Base-by-base conservation (phyloP, 2,329 filamentous ascomycete genomes). In the Colletotrichum eleusines region DNA sequence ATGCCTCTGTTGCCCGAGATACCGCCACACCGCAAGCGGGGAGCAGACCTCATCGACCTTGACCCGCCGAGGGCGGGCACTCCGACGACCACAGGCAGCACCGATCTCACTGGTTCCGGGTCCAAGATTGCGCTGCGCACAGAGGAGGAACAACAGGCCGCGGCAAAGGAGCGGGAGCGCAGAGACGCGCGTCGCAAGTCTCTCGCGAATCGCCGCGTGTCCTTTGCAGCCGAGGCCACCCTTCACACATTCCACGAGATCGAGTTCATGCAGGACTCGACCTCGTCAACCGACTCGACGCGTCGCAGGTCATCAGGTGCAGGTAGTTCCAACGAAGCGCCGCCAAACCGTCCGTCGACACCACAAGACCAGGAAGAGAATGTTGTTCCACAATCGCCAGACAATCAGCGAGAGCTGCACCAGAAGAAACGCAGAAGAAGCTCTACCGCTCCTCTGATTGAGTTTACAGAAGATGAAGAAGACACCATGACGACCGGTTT, bases 161-260 rank as follows among this genome's bases (percentile, higher is more conserved):
- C 91, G 2, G 90, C 90, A 11, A 86, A 88, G 71, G 91, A 93
- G 76, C 87, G 90, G 51, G 91, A 95, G 75, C 89, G 94, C 66
- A 89, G 94, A 75, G 96, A 97, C 79, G 95, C 94, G 54, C 91
- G 96, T 73, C 89, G 96, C 75, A 98, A 98, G 80, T 98, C 95
- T 23, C 87, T 97, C 68, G 94, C 95, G 58, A 97, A 96, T 79
- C 90, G 96, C 77, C 90, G 96, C 77, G 96, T 99, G 42, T 98
- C 95, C 0, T 99, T 99, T 81, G 96, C 96, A 5, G 96, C 96
- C 1, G 96, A 99, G 82, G 96, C 96, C 16, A 99, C 96, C 4
- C 86, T 99, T 44, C 96, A 99, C 79, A 99, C 96, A 0, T 98
- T 97, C 87, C 95, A 98, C 77, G 95, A 96, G 66, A 89, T 98